These are phyloP conservation scores for Chrysosporium keratinophilum DNA, from an alignment of 2,329 filamentous ascomycete species.

Conservation along the genomic window DNA sequence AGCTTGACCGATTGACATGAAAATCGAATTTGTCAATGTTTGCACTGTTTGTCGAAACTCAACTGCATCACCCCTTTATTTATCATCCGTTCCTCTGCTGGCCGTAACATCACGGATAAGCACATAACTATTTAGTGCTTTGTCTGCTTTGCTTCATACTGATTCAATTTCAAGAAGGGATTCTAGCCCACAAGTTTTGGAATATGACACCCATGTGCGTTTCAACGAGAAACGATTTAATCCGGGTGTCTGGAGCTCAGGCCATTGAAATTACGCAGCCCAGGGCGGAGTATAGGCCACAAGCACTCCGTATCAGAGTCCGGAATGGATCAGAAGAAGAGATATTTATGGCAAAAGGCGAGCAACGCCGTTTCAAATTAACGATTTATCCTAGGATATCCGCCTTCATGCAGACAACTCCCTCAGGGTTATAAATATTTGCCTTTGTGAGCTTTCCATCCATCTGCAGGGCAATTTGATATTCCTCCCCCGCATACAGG, in stretches of 20 bases:
- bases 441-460: slow-evolving; percentile 26
- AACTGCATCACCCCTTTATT: neutral
- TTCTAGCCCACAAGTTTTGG: too few relatives aligned
- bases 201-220: too few relatives aligned
- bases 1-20: neutral
- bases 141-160: too few relatives aligned
- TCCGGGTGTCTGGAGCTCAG: too few relatives aligned
- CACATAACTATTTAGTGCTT: too few relatives aligned
- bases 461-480: slow-evolving; percentile 36
- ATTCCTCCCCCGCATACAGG: slow-evolving; percentile 41
- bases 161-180: too few relatives aligned
- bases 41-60: slow-evolving; percentile 8
- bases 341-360: too few relatives aligned
- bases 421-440: slow-evolving; percentile 27
- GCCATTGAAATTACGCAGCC: too few relatives aligned
- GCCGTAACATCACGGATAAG: neutral
- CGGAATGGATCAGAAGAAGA: too few relatives aligned
- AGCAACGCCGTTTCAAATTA: neutral
- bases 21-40: neutral
- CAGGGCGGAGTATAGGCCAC: too few relatives aligned
- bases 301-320: too few relatives aligned
- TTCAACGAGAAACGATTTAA: too few relatives aligned
- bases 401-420: slow-evolving; percentile 31
- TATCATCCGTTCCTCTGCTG: neutral
- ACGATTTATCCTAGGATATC: slow-evolving; percentile 21